phyloP scores from a whole-genome alignment of 2,329 filamentous ascomycete species.

The Arthrobotrys conoides region DNA sequence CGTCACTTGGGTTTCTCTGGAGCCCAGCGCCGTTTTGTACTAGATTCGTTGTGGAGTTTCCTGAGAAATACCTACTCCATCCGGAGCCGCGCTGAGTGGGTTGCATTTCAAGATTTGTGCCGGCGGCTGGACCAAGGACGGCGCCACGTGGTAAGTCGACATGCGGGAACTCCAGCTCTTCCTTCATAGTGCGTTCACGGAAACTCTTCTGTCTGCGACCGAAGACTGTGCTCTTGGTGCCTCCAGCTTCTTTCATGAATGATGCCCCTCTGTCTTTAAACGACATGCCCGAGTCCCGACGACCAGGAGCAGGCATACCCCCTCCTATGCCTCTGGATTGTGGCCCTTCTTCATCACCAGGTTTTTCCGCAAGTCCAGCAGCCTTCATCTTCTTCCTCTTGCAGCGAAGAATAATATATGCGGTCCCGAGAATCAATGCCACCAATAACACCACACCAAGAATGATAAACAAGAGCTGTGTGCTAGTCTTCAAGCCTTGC shows the following conservation, averaged over 20 bases:
- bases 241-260: constrained; percentile 63
- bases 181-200: constrained; percentile 41
- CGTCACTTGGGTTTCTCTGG: constrained; percentile 53
- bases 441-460: constrained; percentile 62
- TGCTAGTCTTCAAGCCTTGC: constrained; percentile 56
- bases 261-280: constrained; percentile 64
- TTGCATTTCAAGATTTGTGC: constrained; percentile 60
- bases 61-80: constrained; percentile 64
- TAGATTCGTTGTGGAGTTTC: constrained; percentile 63
- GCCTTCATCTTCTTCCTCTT: constrained; percentile 59
- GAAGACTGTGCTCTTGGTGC: constrained; percentile 47
- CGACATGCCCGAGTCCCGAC: constrained; percentile 61
- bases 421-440: constrained; percentile 60
- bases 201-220: constrained; percentile 49
- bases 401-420: constrained; percentile 61
- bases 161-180: constrained; percentile 50
- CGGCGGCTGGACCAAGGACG: constrained; percentile 46
- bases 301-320: not conserved
- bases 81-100: constrained; percentile 61
- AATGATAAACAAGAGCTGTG: constrained; percentile 63
- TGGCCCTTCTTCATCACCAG: constrained; percentile 32
- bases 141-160: constrained; percentile 52
- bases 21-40: constrained; percentile 58
- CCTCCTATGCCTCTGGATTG: constrained; percentile 31
- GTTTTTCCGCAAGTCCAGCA: constrained; percentile 43